Evolutionary conservation across 345 rosid genomes (phyloP), one percentile per base, ranked within the genome.

Genomic region (Populus nigra): DNA sequence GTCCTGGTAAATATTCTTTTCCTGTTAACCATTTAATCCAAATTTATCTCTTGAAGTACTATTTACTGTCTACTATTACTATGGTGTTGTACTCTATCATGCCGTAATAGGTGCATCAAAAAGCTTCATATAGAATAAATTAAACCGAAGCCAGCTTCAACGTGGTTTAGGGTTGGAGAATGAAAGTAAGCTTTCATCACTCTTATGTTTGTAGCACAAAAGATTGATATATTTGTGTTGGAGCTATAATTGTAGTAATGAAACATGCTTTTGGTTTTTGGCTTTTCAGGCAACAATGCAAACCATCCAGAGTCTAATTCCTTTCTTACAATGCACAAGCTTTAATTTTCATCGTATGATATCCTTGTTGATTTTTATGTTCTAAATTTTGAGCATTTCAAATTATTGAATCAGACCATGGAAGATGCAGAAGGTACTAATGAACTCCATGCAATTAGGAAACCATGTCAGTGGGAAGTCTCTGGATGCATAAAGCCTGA

Each of bases 1-100:
- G 95, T 81, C 93, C 90, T 25, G 88, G 95, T 89, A 83, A 83
- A 81, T 65, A 80, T 20, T 22, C 11, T 35, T 68, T 27, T 49
- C 29, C 36, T 12, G 7, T 31, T 22, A 1, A 5, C 11, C 31
- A 65, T 41, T 39, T 43, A 2, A 25, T 18, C 17, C 1, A 39
- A 18, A 22, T 16, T 6, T 55, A 29, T 72, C 35, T 61, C 38
- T 22, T 25, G 39, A 18, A 18, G 63, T 72, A 12, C 61, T 33
- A 61, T 13, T 12, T 29, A 1, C 23, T 22, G 20, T 53, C 25
- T 50, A 9, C 36, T 43, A 11, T 27, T 4, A 33, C n/a, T 5
- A 2, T 47, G 55, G 38, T 67, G 27, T 11, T 10, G 57, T 39
- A 15, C 43, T 18, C 68, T 38, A 53, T 27, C 53, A 9, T 38